Percentiles rank a stretch among this genome's conserved stretches.
Evolutionary conservation across 2,329 filamentous ascomycete species (phyloP).

Genomic region (Clonostachys byssicola): DNA sequence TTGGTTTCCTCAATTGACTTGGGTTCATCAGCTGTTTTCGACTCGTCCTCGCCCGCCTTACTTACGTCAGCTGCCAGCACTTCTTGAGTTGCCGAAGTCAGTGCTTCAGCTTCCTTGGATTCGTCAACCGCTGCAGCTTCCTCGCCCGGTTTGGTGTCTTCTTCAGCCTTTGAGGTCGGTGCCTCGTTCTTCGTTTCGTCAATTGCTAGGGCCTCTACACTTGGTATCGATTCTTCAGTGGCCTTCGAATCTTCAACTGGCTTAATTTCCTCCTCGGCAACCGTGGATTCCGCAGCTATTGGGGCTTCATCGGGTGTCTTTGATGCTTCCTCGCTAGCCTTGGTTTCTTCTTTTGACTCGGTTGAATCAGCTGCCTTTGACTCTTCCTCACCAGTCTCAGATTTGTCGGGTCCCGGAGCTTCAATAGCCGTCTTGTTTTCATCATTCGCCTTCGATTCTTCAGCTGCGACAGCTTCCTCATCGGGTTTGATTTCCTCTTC

Average conservation of each 20-base stretch:
- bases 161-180: no score
- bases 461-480: neutral
- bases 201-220: neutral
- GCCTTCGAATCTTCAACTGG: neutral
- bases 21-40: no score
- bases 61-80: no score
- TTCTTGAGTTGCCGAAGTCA: no score
- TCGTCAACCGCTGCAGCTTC: no score
- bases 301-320: neutral
- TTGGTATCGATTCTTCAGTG: neutral
- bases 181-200: neutral
- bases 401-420: no score
- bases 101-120: no score
- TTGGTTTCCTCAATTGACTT: no score
- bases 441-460: neutral
- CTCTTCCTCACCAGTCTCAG: neutral
- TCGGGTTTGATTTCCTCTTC: neutral
- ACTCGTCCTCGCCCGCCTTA: no score
- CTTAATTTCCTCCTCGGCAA: no score
- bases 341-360: neutral
- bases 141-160: no score
- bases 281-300: neutral
- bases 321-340: neutral
- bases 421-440: neutral
- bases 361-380: neutral